A percentile compares a stretch with the other conserved stretches of the same genome.
phyloP scores from a whole-genome alignment of 306 rosid genomes.

The Trichosanthes truncata region DNA sequence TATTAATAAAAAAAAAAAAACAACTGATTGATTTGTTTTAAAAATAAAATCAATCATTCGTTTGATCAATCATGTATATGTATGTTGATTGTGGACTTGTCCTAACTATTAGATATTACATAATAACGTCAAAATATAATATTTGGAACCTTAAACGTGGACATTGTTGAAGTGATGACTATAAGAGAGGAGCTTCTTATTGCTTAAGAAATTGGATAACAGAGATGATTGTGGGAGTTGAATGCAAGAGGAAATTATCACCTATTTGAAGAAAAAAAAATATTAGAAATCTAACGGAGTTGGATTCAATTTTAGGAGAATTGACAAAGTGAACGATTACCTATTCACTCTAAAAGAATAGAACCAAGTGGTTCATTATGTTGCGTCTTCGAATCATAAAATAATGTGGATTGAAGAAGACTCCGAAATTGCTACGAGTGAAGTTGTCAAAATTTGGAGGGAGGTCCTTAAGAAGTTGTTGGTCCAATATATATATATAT shows the following conservation, averaged over 20 bases:
- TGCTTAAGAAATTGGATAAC: neutral
- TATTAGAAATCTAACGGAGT: rapidly evolving
- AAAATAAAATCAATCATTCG: neutral
- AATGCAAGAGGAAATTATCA: neutral
- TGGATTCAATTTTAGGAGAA: no score
- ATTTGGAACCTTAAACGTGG: neutral
- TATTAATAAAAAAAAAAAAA: neutral
- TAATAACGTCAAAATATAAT: neutral
- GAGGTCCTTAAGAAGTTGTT: no score
- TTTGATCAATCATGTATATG: neutral
- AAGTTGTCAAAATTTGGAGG: no score
- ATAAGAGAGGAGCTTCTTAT: no score
- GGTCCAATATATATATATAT: no score
- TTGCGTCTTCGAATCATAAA: no score
- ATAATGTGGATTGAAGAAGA: no score
- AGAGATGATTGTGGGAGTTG: neutral
- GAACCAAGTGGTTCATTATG: no score
- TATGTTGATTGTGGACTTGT: neutral
- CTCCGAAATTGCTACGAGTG: no score
- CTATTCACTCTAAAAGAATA: no score
- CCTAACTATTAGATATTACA: neutral
- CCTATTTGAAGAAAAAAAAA: no score
- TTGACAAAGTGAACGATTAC: no score
- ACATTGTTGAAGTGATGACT: neutral
- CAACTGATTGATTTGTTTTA: neutral